Percentiles rank a stretch among this genome's conserved stretches.
These are phyloP conservation scores for Hericium rajendrae DNA, from an alignment of 768 basidiomycete genomes.

Conservation along the genomic window DNA sequence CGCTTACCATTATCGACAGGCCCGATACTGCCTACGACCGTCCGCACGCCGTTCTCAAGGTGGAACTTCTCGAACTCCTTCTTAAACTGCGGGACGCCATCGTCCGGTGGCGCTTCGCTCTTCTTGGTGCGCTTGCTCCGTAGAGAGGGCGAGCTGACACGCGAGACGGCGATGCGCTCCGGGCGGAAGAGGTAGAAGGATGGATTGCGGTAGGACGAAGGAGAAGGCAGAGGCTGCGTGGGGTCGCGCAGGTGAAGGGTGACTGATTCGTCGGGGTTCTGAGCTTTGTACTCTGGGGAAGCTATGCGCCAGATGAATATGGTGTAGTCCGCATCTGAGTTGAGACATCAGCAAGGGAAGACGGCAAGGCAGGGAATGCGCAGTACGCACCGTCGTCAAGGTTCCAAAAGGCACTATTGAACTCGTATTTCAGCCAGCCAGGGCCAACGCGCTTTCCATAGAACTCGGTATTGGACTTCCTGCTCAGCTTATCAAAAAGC, in stretches of 20 bases:
- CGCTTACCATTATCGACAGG: conserved; percentile 74
- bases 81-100: conserved; percentile 53
- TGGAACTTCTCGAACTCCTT: conserved; percentile 82
- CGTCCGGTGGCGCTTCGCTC: conserved; percentile 16
- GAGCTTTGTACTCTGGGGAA: conserved; percentile 17
- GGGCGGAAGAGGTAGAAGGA: conserved; percentile 61
- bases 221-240: conserved; percentile 42
- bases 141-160: conserved; percentile 21
- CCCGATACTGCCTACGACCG: conserved; percentile 84
- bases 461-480: conserved; percentile 52
- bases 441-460: conserved; percentile 53
- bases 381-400: conserved; percentile 67
- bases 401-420: conserved; percentile 70
- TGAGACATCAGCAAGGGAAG: background rate
- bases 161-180: conserved; percentile 13
- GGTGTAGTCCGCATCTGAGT: conserved; percentile 72
- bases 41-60: conserved; percentile 85
- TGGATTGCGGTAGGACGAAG: conserved; percentile 57
- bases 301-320: conserved; percentile 75
- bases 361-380: background rate
- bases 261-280: conserved; percentile 23
- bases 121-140: conserved; percentile 16
- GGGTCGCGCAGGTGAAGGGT: conserved; percentile 62
- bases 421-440: conserved; percentile 85
- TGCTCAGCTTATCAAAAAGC: conserved; percentile 62